Base-by-base conservation (phyloP, 305 asterid genomes). In the Andrographis paniculata region DNA sequence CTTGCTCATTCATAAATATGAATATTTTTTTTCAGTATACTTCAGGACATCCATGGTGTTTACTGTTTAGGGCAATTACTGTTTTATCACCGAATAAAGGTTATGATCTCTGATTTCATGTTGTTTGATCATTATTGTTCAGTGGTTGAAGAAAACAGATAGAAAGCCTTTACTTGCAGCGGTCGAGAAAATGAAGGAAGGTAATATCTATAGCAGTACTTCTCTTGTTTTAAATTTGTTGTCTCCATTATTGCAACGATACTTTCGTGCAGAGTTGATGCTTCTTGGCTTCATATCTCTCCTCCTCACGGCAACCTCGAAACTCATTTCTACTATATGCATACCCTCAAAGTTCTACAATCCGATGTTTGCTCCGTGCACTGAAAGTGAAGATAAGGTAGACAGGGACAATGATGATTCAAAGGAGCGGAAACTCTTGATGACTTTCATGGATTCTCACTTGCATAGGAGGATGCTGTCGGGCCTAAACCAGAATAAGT, bases 61-160 rank as follows among this genome's bases (percentile, higher is more conserved):
- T 46, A 14, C 33, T 16, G 12, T 22, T 41, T 35, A 20, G 28
- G 14, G n/a, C n/a, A n/a, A n/a, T n/a, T n/a, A n/a, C n/a, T 38
- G n/a, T 20, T 49, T 47, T 33, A n/a, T 43, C 22, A 51, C 22
- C 42, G 27, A 15, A 42, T 31, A 43, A 37, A 37, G 31, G 15
- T 27, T 16, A 23, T 57, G 50, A 45, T 52, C 48, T n/a, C 35
- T 18, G 38, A 46, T 45, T 55, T 56, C 37, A 41, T 44, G 41
- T 17, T 56, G 46, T 67, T 61, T 27, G 31, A 10, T 65, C 48
- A 14, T 60, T 27, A 27, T 10, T 5, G 6, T 67, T 30, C 85
- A 92, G 97, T 92, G 99, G 99, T 60, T 92, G 70, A 78, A 63
- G 77, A 77, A 73, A 70, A 83, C 94, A 14, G 65, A 79, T 58